These are phyloP conservation scores for Fusarium nematophilum DNA, from an alignment of 2,329 filamentous ascomycete species.

Conservation along the genomic window DNA sequence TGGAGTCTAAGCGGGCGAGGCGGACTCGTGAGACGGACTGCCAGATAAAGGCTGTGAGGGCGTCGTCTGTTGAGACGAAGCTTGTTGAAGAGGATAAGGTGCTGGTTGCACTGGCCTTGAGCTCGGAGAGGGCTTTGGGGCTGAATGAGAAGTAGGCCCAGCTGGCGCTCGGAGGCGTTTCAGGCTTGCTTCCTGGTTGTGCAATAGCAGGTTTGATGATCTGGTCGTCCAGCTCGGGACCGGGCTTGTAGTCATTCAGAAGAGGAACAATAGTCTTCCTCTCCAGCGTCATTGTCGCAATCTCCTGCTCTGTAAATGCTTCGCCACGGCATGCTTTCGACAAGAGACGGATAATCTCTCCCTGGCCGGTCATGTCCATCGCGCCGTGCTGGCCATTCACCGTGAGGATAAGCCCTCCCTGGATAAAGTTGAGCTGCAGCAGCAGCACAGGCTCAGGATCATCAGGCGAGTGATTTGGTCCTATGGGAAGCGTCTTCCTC, in stretches of 20 bases:
- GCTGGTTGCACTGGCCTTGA: conserved; percentile 55
- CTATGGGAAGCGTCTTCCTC: conserved; percentile 51
- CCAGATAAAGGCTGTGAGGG: conserved; percentile 63
- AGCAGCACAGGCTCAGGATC: conserved; percentile 54
- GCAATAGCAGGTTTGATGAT: conserved; percentile 43
- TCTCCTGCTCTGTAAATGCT: conserved; percentile 58
- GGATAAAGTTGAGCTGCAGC: conserved; percentile 61
- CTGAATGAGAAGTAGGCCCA: conserved; percentile 61
- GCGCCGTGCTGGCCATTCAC: conserved; percentile 60
- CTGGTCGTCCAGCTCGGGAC: conserved; percentile 50
- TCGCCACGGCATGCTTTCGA: conserved; percentile 60
- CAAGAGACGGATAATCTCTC: conserved; percentile 58
- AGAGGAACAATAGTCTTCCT: conserved; percentile 53
- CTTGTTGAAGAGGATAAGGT: not conserved
- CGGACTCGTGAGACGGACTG: conserved; percentile 56
- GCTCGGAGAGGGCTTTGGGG: conserved; percentile 46
- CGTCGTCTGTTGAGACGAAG: conserved; percentile 66
- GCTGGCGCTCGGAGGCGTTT: conserved; percentile 42
- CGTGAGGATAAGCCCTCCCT: conserved; percentile 61
- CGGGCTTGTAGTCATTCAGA: conserved; percentile 52
- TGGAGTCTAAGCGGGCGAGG: conserved; percentile 45
- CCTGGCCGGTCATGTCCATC: conserved; percentile 64
- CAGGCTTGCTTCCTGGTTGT: conserved; percentile 16
- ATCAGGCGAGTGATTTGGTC: conserved; percentile 36
- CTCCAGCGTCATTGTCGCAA: conserved; percentile 54